phyloP scores from a whole-genome alignment of 192 early-diverging fungal species.

The Coemansia sp. region DNA sequence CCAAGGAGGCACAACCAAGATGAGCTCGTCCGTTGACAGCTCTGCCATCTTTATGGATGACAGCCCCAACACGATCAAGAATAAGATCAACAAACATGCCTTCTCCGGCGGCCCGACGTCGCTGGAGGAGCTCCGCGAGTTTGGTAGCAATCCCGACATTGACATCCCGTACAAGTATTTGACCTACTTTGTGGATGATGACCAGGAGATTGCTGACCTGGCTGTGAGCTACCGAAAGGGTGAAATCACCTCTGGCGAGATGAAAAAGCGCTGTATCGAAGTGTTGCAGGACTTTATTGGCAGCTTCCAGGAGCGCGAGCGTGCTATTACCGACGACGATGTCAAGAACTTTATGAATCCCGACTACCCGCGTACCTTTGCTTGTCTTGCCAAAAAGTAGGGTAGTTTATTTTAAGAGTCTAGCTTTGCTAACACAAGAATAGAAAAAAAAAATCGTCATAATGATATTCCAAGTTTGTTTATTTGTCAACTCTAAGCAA shows the following conservation, averaged over 20 bases:
- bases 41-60: constrained; percentile 95
- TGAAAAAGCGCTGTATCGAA: constrained; percentile 89
- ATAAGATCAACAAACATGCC: constrained; percentile 96
- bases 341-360: constrained; percentile 69
- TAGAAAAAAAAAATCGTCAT: not conserved
- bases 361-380: constrained; percentile 51
- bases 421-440: not conserved
- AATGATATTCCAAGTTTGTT: not conserved
- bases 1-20: constrained; percentile 88
- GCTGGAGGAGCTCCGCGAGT: constrained; percentile 76
- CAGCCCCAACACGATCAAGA: constrained; percentile 91
- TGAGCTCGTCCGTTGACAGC: constrained; percentile 87
- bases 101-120: constrained; percentile 93
- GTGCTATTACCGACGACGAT: constrained; percentile 64
- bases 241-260: constrained; percentile 81
- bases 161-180: constrained; percentile 96
- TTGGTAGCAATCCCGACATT: constrained; percentile 92
- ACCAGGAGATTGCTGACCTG: constrained; percentile 78
- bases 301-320: constrained; percentile 75
- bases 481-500: no score
- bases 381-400: constrained; percentile 37
- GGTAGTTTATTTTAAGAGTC: not conserved
- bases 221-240: constrained; percentile 78
- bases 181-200: constrained; percentile 93
- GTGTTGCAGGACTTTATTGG: constrained; percentile 77